These are phyloP conservation scores for Didymella glomerata DNA, from an alignment of 2,329 filamentous ascomycete genomes.

Conservation along the genomic window DNA sequence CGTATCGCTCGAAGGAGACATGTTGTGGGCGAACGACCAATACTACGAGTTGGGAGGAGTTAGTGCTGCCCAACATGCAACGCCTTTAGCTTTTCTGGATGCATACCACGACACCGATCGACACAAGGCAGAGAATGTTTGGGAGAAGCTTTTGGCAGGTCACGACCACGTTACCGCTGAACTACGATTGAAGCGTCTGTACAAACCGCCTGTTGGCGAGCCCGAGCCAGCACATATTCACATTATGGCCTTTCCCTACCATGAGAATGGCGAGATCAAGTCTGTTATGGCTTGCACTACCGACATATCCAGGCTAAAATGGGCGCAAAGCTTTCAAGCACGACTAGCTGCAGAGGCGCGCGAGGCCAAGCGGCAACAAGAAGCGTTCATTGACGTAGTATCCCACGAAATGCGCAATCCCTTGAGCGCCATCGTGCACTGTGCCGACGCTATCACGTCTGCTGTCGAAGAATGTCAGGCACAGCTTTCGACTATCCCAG, in stretches of 20 bases:
- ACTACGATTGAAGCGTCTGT: slow-evolving; percentile 43
- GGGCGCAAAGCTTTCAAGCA: slow-evolving; percentile 51
- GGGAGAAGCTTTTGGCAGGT: slow-evolving; percentile 37
- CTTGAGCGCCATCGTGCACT: slow-evolving; percentile 55
- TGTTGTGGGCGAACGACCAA: slow-evolving; percentile 49
- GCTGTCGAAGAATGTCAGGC: slow-evolving; percentile 44
- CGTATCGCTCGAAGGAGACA: slow-evolving; percentile 39
- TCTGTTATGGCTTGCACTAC: slow-evolving; percentile 52
- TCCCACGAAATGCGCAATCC: slow-evolving; percentile 59
- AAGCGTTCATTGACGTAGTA: slow-evolving; percentile 52
- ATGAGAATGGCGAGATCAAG: slow-evolving; percentile 39
- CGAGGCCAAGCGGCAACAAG: slow-evolving; percentile 52
- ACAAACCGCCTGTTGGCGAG: slow-evolving; percentile 43
- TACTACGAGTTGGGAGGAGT: slow-evolving; percentile 46
- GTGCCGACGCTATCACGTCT: slow-evolving; percentile 54
- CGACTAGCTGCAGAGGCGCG: slow-evolving; percentile 49
- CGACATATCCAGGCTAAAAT: slow-evolving; percentile 52
- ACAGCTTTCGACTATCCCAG: slow-evolving; percentile 33
- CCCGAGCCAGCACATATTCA: slow-evolving; percentile 44
- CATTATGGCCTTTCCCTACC: slow-evolving; percentile 47
- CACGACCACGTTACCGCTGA: slow-evolving; percentile 39
- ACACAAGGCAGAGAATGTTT: slow-evolving; percentile 35
- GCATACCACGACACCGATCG: slow-evolving; percentile 42
- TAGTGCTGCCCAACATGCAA: slow-evolving; percentile 28
- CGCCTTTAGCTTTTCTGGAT: slow-evolving; percentile 35